Evolutionary conservation across 2,329 filamentous ascomycete species (phyloP).

Genomic region (Penicillium paneum): DNA sequence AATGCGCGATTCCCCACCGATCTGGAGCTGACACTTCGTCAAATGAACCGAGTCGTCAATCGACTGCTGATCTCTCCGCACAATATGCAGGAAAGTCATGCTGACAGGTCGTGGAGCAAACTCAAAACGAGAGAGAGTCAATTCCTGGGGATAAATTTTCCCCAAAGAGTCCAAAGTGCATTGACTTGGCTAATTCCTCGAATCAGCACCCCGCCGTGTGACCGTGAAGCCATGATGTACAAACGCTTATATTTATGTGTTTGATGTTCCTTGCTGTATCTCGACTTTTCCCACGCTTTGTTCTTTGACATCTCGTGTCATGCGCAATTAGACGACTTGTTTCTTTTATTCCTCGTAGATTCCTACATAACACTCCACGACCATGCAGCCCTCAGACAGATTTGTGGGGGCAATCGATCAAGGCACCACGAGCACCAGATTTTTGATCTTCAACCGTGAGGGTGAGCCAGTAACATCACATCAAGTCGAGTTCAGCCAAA

Average conservation of each 20-base stretch:
- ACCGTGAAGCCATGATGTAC: not conserved
- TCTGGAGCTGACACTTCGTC: conserved; percentile 6
- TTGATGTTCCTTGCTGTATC: not conserved
- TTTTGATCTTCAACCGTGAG: conserved; percentile 79
- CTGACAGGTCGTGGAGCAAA: not conserved
- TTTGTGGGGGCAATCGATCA: conserved; percentile 88
- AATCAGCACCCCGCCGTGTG: conserved; percentile 2
- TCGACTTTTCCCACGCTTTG: not conserved
- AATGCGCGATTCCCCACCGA: not conserved
- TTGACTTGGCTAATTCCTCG: not conserved
- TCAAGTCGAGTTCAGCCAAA: conserved; percentile 80
- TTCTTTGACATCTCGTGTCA: not conserved
- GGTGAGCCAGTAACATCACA: conserved; percentile 77
- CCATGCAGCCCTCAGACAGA: conserved; percentile 26
- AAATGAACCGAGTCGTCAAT: conserved; percentile 14
- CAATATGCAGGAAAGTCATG: conserved; percentile 1
- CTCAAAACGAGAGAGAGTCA: not conserved
- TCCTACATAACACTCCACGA: not conserved
- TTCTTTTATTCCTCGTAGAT: not conserved
- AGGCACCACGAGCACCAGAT: conserved; percentile 82
- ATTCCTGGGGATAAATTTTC: not conserved
- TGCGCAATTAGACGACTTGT: not conserved
- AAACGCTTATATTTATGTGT: not conserved
- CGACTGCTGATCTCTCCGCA: conserved; percentile 10
- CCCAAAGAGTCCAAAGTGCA: not conserved